These are phyloP conservation scores for Vanilla planifolia DNA, from an alignment of 106 monocot genomes.

Conservation along the genomic window DNA sequence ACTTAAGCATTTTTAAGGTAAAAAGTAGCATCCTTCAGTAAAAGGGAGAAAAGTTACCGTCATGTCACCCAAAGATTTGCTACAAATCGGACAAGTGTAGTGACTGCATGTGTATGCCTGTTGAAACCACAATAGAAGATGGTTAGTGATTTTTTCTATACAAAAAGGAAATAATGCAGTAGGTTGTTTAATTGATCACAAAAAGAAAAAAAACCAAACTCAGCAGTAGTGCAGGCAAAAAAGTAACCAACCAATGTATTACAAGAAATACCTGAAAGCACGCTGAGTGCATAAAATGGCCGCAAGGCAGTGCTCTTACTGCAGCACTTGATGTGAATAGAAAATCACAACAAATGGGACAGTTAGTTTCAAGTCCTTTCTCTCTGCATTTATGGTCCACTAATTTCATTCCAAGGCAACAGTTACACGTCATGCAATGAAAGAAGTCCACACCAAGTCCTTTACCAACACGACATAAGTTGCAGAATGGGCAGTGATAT, in stretches of 20 bases:
- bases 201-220: not conserved
- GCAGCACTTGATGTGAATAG: conserved; percentile 89
- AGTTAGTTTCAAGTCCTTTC: conserved; percentile 81
- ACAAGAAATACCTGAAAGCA: conserved; percentile 77
- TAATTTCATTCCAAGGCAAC: conserved; percentile 93
- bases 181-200: too few species aligned
- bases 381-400: conserved; percentile 89
- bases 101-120: conserved; percentile 96
- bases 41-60: conserved; percentile 40
- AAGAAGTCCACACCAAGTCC: conserved; percentile 96
- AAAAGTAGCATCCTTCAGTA: too few species aligned
- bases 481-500: conserved; percentile 99
- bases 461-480: conserved; percentile 91
- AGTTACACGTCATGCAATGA: conserved; percentile 98
- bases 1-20: too few species aligned
- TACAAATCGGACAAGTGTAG: conserved; percentile 94
- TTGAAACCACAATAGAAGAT: conserved; percentile 6
- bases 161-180: too few species aligned
- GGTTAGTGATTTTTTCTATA: conserved; percentile 5
- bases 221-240: not conserved
- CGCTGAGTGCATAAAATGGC: conserved; percentile 97
- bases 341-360: conserved; percentile 98
- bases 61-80: conserved; percentile 99
- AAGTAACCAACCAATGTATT: not conserved
- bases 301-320: conserved; percentile 79